phyloP scores from a whole-genome alignment of 768 basidiomycete genomes.

The Porpolomopsis calyptriformis region DNA sequence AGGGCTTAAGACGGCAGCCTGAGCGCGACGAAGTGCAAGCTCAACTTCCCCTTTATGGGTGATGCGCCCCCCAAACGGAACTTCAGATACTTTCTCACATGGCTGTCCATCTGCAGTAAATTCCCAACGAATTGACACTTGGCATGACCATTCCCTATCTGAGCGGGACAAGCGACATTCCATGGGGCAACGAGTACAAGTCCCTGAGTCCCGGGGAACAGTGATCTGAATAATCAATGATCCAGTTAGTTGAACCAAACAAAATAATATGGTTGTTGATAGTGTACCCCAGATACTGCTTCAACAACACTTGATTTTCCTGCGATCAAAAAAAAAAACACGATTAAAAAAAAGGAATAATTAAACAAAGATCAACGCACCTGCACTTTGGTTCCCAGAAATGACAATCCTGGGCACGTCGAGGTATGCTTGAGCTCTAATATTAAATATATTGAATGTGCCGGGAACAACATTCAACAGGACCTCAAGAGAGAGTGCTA shows the following conservation, averaged over 20 bases:
- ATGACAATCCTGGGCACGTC: neutral
- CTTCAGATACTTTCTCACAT: conserved; percentile 14
- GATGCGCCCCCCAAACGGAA: conserved; percentile 18
- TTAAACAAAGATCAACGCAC: too few relatives aligned
- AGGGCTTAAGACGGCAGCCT: conserved; percentile 16
- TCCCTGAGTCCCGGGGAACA: conserved; percentile 39
- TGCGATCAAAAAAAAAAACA: neutral
- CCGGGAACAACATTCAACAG: neutral
- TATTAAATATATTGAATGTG: neutral
- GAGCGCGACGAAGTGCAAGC: conserved; percentile 33
- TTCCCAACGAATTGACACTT: conserved; percentile 33
- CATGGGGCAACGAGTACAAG: conserved; percentile 34
- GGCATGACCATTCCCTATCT: conserved; percentile 22
- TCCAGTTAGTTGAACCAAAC: too few relatives aligned
- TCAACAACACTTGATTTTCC: neutral
- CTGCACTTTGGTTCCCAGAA: neutral
- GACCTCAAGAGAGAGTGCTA: too few relatives aligned
- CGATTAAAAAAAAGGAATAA: neutral
- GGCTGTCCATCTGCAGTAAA: conserved; percentile 22
- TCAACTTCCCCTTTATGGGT: conserved; percentile 32
- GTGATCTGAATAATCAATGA: conserved; percentile 24
- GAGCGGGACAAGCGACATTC: conserved; percentile 24
- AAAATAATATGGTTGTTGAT: too few relatives aligned
- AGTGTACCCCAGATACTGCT: neutral
- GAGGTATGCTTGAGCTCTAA: neutral